phyloP scores from a whole-genome alignment of 2,329 filamentous ascomycete species.

The Aschersonia sp. region DNA sequence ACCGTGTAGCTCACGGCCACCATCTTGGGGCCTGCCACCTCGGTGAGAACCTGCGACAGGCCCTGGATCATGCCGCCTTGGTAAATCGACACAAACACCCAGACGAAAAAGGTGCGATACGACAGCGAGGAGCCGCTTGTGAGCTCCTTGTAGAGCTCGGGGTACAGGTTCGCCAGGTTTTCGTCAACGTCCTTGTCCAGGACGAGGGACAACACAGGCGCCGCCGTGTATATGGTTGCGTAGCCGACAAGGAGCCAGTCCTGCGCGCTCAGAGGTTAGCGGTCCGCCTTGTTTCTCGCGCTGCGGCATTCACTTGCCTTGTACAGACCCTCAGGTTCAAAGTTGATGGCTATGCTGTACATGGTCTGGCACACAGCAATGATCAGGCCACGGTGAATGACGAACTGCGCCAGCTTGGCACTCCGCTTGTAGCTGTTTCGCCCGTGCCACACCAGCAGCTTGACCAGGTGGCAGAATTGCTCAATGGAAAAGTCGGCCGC shows the following conservation, averaged over 20 bases:
- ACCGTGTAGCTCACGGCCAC: constrained; percentile 86
- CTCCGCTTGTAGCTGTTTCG: constrained; percentile 93
- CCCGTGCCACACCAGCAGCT: constrained; percentile 96
- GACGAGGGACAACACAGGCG: constrained; percentile 83
- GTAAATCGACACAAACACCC: constrained; percentile 90
- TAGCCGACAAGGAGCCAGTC: constrained; percentile 97
- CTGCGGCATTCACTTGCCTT: constrained; percentile 29
- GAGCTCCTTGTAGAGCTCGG: constrained; percentile 95
- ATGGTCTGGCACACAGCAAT: constrained; percentile 94
- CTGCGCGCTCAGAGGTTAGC: constrained; percentile 18
- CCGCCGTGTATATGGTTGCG: constrained; percentile 88
- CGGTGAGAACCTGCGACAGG: constrained; percentile 76
- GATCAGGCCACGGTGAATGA: constrained; percentile 92
- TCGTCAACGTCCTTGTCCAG: constrained; percentile 94
- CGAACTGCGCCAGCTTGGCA: constrained; percentile 92
- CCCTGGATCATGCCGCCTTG: constrained; percentile 93
- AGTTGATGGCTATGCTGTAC: constrained; percentile 84
- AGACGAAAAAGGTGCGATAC: constrained; percentile 91
- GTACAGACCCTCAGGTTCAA: constrained; percentile 89
- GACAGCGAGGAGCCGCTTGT: constrained; percentile 74
- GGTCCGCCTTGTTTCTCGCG: background rate
- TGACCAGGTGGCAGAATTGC: constrained; percentile 88
- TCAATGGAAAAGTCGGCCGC: constrained; percentile 95
- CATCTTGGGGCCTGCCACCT: constrained; percentile 60
- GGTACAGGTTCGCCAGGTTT: constrained; percentile 83